Percentiles rank a stretch among this genome's conserved stretches.
Conservation (phyloP, 169 alveolate genomes). For the Cryptosporidium ryanae region DNA sequence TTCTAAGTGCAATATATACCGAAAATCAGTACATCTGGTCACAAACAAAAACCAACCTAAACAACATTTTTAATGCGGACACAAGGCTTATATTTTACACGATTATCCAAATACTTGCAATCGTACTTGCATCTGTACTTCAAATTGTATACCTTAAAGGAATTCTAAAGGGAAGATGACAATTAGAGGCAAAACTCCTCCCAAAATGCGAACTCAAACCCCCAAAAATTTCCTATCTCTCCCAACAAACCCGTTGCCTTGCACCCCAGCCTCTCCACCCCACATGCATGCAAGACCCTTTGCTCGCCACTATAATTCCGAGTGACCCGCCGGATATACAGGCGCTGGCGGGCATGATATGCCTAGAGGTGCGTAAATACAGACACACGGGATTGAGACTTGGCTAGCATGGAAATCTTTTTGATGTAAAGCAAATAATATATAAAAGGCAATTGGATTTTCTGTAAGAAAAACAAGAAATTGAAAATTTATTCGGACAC, state of each 20-base stretch:
- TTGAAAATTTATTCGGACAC: too few species aligned
- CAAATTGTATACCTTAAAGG: slow-evolving; percentile 26
- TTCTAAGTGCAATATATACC: slow-evolving; percentile 24
- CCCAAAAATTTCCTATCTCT: background rate
- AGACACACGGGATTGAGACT: background rate
- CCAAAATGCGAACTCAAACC: too few species aligned
- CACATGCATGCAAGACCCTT: too few species aligned
- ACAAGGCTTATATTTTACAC: slow-evolving; percentile 34
- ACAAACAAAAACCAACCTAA: slow-evolving; percentile 26
- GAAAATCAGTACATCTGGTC: slow-evolving; percentile 69
- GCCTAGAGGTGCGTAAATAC: background rate
- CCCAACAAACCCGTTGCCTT: background rate
- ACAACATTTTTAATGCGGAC: slow-evolving; percentile 28
- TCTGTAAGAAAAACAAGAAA: too few species aligned
- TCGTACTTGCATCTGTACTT: slow-evolving; percentile 10
- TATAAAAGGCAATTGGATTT: background rate
- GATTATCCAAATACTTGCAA: slow-evolving; percentile 26
- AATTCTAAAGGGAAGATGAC: background rate
- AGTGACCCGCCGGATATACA: too few species aligned
- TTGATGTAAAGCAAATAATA: background rate
- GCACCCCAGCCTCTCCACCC: too few species aligned
- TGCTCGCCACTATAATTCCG: too few species aligned
- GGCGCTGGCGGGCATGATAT: too few species aligned
- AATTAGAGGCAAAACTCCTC: too few species aligned
- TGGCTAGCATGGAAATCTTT: background rate